Evolutionary conservation across 768 basidiomycete species (phyloP), one percentile per base, ranked within the genome.

Genomic region (Amanita rubescens): DNA sequence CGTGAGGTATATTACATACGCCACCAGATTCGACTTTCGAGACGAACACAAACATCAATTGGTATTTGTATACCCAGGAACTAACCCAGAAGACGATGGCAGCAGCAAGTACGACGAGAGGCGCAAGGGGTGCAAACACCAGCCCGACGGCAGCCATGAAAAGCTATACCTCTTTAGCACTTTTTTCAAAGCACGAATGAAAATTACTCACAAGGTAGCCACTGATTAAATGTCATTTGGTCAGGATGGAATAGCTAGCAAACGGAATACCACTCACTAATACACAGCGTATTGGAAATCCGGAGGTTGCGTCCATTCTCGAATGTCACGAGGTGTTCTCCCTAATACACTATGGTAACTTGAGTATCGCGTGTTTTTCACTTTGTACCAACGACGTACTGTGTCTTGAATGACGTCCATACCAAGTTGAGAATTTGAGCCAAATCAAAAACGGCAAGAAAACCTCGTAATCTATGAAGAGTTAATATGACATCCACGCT

Each of bases 111-210:
- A 78, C 79, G 14, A 99, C 94, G 27, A 98, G 70, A 1, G 96
- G 96, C 0, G 95, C 94, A 5, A 99, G 72, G 12, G 95, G 95
- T 0, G 95, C 93, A 62, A 98, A 98, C 15, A 96, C 85, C 46
- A 99, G 69, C 0, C 85, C 94, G 44, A 99, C 91, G n/a, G 90
- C 79, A n/a, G 74, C 87, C 85, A 93, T 90, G 70, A 94, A 92
- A 37, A 92, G 70, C 84, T 87, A 59, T 39, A 54, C 27, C 44
- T 35, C 53, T 27, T 51, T 27, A 35, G 2, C 34, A 33, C 12
- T 44, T 12, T 35, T 32, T 30, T 11, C 39, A 39, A 30, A 53
- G 15, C 3, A 48, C 8, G 15, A 46, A 22, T 12, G 19, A 39
- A 19, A 5, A 63, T 49, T 55, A 71, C 77, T 55, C 62, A 82